Evolutionary conservation across 257 asterid genomes (phyloP), one percentile per base, ranked within the genome.

Genomic region (Solanum sejunctum): DNA sequence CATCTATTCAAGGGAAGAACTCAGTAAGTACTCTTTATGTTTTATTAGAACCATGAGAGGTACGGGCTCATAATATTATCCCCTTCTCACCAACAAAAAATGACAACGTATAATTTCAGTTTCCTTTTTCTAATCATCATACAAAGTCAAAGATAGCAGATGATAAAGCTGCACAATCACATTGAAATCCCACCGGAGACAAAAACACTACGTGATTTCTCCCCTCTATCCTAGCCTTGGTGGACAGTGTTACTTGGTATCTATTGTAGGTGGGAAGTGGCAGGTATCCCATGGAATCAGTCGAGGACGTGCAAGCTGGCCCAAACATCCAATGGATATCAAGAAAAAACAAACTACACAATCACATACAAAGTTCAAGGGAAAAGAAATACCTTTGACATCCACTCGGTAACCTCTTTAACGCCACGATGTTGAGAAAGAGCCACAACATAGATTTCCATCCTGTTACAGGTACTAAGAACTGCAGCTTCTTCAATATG

Each of bases 401-500:
- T 95, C 98, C 98, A 95, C 17, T 95, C 99, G 3, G 99, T 95
- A 16, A 95, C 99, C 90, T 95, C 99, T 89, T 95, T 95, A 85
- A 95, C 93, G 12, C 99, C 99, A 6, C 98, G 97, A 81, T 95
- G 97, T 84, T 93, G 92, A 78, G 99, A 95, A 87, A 95, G 99
- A 58, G 98, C 99, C 4, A 95, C 95, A 12, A 95, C 96, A 81
- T 95, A 95, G 61, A 95, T 93, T 83, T 95, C 99, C 99, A 95
- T 94, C 86, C 99, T 84, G 90, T 95, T 95, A 85, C 99, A 95
- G 69, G 99, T 95, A 88, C 99, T 95, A 43, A 95, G 97, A 85
- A 95, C 98, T 83, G 99, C 98, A 55, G 99, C 99, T 85, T 95
- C 99, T 90, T 95, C 99, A 71, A 95, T 94, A 85, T 95, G 99